These are phyloP conservation scores for Solanum peruvianum DNA, from an alignment of 257 asterid genomes.

Conservation along the genomic window DNA sequence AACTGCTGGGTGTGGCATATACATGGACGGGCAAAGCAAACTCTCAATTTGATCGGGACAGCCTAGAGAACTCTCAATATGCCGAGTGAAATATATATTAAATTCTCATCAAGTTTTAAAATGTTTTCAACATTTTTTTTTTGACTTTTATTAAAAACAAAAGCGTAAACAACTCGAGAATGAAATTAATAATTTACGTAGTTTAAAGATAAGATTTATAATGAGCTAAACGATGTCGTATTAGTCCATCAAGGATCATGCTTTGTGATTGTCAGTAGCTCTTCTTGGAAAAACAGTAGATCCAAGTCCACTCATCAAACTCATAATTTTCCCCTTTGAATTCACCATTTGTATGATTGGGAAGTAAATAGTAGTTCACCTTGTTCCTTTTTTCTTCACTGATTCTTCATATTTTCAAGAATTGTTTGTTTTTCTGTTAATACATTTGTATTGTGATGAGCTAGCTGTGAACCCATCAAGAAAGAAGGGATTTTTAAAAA, in stretches of 20 bases:
- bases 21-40: no score
- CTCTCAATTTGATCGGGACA: no score
- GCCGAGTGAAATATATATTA: background rate
- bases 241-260: background rate
- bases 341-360: background rate
- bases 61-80: no score
- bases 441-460: background rate
- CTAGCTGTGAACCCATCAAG: background rate
- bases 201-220: background rate
- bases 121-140: no score
- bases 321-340: background rate
- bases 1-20: no score
- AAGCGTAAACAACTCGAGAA: no score
- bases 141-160: no score
- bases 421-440: background rate
- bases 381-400: background rate
- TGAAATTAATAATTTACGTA: accelerated
- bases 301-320: background rate
- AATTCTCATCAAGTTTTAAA: no score
- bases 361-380: background rate
- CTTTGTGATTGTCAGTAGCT: background rate
- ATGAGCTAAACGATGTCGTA: background rate
- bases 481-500: background rate
- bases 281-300: background rate
- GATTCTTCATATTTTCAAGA: background rate